Evolutionary conservation across 768 basidiomycete species (phyloP).

Genomic region (Psilocybe cubensis): DNA sequence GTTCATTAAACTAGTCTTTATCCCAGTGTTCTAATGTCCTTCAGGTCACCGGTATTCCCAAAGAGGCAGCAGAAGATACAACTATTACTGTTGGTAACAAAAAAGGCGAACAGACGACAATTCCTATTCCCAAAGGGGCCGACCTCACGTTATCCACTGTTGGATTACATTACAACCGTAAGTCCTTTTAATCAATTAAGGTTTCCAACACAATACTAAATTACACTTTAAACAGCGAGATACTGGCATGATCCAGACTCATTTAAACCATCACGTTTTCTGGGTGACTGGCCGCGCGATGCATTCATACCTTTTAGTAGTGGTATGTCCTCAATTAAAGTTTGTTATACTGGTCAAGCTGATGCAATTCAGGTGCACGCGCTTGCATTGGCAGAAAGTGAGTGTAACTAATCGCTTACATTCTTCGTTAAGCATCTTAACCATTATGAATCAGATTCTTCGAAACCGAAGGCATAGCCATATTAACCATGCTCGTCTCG

Average conservation of each 20-base stretch:
- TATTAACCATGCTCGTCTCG: slow-evolving; percentile 51
- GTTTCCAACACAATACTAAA: not conserved
- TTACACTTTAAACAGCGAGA: slow-evolving; percentile 37
- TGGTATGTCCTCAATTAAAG: slow-evolving; percentile 25
- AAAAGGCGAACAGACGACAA: slow-evolving; percentile 38
- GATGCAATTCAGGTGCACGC: slow-evolving; percentile 18
- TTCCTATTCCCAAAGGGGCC: slow-evolving; percentile 48
- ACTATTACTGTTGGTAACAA: slow-evolving; percentile 35
- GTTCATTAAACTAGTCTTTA: not conserved
- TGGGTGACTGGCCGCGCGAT: slow-evolving; percentile 56
- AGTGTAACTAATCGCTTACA: not conserved
- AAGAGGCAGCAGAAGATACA: slow-evolving; percentile 50
- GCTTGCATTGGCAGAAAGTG: slow-evolving; percentile 29
- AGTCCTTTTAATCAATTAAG: slow-evolving; percentile 13
- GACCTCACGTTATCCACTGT: slow-evolving; percentile 37
- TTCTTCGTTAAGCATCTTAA: not conserved
- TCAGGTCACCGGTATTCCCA: slow-evolving; percentile 46
- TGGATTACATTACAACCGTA: slow-evolving; percentile 57
- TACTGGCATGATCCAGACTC: slow-evolving; percentile 58
- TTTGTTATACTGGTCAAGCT: not conserved
- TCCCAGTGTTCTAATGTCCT: not conserved
- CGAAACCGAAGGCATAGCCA: slow-evolving; percentile 56
- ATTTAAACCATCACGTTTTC: slow-evolving; percentile 51
- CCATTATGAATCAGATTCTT: slow-evolving; percentile 38
- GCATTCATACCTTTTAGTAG: slow-evolving; percentile 58